phyloP scores from a whole-genome alignment of 805 yeast genomes.

The Blastobotrys chiropterorum region DNA sequence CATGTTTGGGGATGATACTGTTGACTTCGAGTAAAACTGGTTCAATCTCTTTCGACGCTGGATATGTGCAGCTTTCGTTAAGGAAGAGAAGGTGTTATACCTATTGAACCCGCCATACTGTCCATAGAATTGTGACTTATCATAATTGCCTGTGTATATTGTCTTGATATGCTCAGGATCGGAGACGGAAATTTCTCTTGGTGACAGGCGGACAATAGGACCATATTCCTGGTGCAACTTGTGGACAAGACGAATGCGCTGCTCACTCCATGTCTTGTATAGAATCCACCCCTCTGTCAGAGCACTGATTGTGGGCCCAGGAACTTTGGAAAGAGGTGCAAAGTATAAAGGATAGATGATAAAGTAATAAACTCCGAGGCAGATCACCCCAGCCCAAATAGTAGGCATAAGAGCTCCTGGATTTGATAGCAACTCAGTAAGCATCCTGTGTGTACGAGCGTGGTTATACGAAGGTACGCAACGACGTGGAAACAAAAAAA shows the following conservation, averaged over 20 bases:
- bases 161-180: slow-evolving; percentile 46
- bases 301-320: slow-evolving; percentile 18
- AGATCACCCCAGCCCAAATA: background rate
- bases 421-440: background rate
- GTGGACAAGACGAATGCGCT: slow-evolving; percentile 45
- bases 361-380: background rate
- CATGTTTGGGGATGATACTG: slow-evolving; percentile 30
- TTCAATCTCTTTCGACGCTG: slow-evolving; percentile 36
- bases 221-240: slow-evolving; percentile 52
- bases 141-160: slow-evolving; percentile 53
- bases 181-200: slow-evolving; percentile 54
- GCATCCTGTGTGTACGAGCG: too few species aligned
- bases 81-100: slow-evolving; percentile 52
- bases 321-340: slow-evolving; percentile 7
- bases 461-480: too few species aligned
- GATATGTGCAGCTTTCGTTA: slow-evolving; percentile 45
- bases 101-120: slow-evolving; percentile 55
- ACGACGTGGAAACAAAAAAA: background rate
- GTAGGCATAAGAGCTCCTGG: background rate
- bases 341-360: slow-evolving; percentile 2
- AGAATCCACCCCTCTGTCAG: slow-evolving; percentile 26
- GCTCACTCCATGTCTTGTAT: slow-evolving; percentile 40
- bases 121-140: slow-evolving; percentile 49
- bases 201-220: slow-evolving; percentile 54
- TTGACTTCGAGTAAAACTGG: slow-evolving; percentile 41